Base-by-base conservation (phyloP, 768 basidiomycete genomes). In the Kondoa subrosea region DNA sequence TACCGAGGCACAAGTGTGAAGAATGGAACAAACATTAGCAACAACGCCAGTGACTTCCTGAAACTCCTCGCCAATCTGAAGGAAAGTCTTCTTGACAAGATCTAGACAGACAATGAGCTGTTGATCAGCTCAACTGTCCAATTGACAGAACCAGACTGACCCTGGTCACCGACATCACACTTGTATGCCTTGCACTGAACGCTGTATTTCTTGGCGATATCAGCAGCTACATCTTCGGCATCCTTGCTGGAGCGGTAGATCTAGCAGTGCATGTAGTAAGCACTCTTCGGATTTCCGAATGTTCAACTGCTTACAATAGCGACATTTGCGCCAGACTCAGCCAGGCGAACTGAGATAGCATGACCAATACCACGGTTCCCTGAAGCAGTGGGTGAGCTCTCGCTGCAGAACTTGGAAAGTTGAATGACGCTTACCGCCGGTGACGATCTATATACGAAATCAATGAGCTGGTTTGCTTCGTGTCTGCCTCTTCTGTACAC, bases 1-100 rank as follows among this genome's bases (percentile, higher is more conserved):
- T 50, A 8, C 40, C 12, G 12, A 50, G 21, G 40, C 21, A 8
- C 21, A 50, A 50, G 40, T 8, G 40, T 21, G 40, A 50, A 8
- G 40, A 50, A 50, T 8, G 12, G 21, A 8, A 50, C 40, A 8
- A 0, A 85, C 74, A 65, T 74, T 77, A 29, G 68, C 68, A 33
- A 67, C 68, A 56, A 68, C 31, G 32, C 68, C 65, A 56, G 25
- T 21, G 63, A 64, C 34, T 34, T 40, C 3, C 56, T n/a, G 21
- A 62, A 30, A 60, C 8, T 67, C 56, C 57, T 56, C 14, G 21
- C 50, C 62, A 30, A 71, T 56, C 57, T 60, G 32, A 17, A 67
- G 34, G 63, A 71, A 64, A n/a, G 66, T 66, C 63, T 69, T 32
- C 68, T 67, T 58, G 66, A 67, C 57, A 16, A 40, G 33, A 27